A percentile compares a stretch with the other conserved stretches of the same genome.
Evolutionary conservation across 495 filamentous ascomycete genomes (phyloP).

Genomic region (Tuber umbilicatum): DNA sequence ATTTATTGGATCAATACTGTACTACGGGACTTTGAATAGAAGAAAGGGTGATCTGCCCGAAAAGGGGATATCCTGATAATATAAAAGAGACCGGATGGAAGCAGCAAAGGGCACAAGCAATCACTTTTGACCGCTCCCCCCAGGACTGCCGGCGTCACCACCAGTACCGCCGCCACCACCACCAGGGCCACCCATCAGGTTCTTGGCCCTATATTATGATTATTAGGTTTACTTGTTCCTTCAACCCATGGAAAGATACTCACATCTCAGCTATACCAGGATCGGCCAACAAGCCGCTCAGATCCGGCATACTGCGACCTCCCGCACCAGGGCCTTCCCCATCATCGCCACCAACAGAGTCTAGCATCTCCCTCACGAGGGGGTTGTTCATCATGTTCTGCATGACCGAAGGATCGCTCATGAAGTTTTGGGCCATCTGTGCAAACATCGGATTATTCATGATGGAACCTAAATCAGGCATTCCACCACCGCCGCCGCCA

Average conservation of each 20-base stretch:
- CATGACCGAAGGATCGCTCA: constrained; percentile 90
- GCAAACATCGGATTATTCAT: constrained; percentile 99
- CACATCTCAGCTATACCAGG: constrained; percentile 88
- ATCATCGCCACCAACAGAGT: constrained; percentile 53
- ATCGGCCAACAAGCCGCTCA: constrained; percentile 76
- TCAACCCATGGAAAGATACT: constrained; percentile 44
- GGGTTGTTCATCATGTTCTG: constrained; percentile 89
- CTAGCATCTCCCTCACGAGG: constrained; percentile 72
- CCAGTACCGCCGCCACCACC: constrained; percentile 49
- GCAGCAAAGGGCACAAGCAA: not conserved
- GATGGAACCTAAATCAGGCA: constrained; percentile 75
- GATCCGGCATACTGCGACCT: constrained; percentile 72
- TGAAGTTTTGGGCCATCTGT: constrained; percentile 90
- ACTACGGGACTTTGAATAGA: not conserved
- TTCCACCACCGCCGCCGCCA: constrained; percentile 68
- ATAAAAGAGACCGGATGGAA: not conserved
- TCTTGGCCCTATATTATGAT: constrained; percentile 56
- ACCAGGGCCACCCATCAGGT: constrained; percentile 62
- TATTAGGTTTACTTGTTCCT: constrained; percentile 25
- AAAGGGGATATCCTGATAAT: not conserved
- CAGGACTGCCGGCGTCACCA: constrained; percentile 41
- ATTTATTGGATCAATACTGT: not conserved
- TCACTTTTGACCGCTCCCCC: not conserved
- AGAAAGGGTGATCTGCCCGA: not conserved
- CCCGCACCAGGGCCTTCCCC: constrained; percentile 48